Conservation (phyloP, 257 asterid species). For the Solanum pinnatisectum region DNA sequence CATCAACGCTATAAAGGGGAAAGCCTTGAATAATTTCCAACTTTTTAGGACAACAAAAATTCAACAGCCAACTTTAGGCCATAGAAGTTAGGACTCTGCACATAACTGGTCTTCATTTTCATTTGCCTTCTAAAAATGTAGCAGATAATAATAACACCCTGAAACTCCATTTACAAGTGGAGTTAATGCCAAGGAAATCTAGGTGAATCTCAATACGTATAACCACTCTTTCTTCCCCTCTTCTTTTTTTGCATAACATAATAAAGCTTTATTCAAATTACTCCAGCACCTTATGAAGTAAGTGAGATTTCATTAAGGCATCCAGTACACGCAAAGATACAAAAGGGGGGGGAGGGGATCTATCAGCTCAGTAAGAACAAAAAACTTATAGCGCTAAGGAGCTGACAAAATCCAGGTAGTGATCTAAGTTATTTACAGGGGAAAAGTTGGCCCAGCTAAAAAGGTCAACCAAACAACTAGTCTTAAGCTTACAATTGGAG, state of each 20-base stretch:
- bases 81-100: background rate
- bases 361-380: no score
- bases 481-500: no score
- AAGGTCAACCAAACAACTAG: no score
- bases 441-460: no score
- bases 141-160: background rate
- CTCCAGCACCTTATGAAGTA: background rate
- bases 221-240: background rate
- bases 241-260: background rate
- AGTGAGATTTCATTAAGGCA: no score
- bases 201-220: background rate
- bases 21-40: background rate
- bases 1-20: background rate
- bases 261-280: background rate
- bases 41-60: background rate
- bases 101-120: background rate
- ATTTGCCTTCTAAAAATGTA: background rate
- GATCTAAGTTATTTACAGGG: no score
- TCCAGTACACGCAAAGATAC: no score
- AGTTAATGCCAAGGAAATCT: background rate
- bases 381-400: no score
- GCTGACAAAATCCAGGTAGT: no score
- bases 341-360: no score
- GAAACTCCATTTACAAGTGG: background rate
- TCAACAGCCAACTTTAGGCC: background rate